Evolutionary conservation across 139 green algal genomes (phyloP), one percentile per base, ranked within the genome.

Genomic region (Edaphochlamys debaryana): DNA sequence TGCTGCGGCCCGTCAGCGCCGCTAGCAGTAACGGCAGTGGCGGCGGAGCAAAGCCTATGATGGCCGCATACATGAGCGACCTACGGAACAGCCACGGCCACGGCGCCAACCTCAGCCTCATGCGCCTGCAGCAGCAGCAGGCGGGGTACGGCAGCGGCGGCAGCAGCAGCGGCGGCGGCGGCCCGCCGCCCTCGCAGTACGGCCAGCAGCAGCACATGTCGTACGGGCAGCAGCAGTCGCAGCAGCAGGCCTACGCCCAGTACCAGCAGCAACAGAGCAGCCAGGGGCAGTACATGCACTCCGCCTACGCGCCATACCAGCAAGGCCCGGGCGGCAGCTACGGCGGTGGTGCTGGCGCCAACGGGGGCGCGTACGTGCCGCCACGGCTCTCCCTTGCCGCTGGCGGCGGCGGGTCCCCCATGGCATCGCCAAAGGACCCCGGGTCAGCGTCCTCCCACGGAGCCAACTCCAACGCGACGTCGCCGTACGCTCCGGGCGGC

Each of bases 51-150:
- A 82, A 82, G 76, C 76, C 76, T 32, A 52, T 73, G 17, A 73
- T 73, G 42, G 42, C 63, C 29, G 29, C 32, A 8, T 73, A 54
- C 63, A 73, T 73, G 45, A 63, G 76, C 6, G 76, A 82, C 45
- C 62, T 62, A 8, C 76, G 76, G 3, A 42, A 73, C 75, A 29
- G 37, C 60, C 30, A 36, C n/a, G 30, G 27, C 27, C 75, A 81
- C 11, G 63, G 66, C 78, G 66, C 78, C 36, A 84, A 84, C 78
- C 37, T 84, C 11, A 84, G 78, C 78, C 78, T 84, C n/a, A 56
- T 84, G 64, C 78, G 78, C 41, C 45, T 84, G 17, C 78, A 84
- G 50, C 78, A 84, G 78, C 78, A 84, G 27, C 77, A 84, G 22
- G 64, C 75, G 3, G 27, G 13, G n/a, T 67, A 73, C 30, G 75